These are phyloP conservation scores for Urtica urens DNA, from an alignment of 306 rosid genomes.

Conservation along the genomic window DNA sequence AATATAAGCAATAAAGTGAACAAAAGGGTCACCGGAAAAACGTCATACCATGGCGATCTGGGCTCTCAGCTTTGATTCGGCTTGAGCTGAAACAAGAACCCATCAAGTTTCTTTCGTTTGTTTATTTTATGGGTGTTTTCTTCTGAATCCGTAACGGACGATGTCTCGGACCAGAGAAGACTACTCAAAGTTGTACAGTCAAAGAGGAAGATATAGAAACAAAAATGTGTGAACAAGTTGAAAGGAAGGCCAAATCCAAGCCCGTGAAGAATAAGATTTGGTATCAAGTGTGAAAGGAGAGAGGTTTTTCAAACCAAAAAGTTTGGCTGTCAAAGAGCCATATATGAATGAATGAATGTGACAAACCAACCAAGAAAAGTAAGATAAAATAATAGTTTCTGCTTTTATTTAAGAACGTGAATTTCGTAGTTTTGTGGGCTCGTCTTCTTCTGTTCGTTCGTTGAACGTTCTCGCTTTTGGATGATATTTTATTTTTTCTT, in stretches of 20 bases:
- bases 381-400: neutral
- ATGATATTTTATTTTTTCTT: too few relatives aligned
- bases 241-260: slow-evolving; percentile 13
- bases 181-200: neutral
- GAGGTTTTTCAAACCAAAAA: slow-evolving; percentile 19
- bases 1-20: neutral
- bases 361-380: neutral
- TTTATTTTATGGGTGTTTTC: too few relatives aligned
- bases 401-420: neutral
- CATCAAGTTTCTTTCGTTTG: too few relatives aligned
- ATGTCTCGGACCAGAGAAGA: neutral
- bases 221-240: slow-evolving; percentile 18
- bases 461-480: slow-evolving; percentile 30
- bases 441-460: slow-evolving; percentile 13
- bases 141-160: too few relatives aligned
- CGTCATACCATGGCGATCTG: slow-evolving; percentile 53
- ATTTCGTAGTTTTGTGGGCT: slow-evolving; percentile 7
- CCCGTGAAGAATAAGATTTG: slow-evolving; percentile 22
- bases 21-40: neutral
- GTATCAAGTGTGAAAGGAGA: slow-evolving; percentile 40
- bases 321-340: slow-evolving; percentile 40
- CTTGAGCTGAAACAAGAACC: slow-evolving; percentile 73
- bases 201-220: slow-evolving; percentile 4
- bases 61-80: slow-evolving; percentile 86
- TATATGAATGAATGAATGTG: slow-evolving; percentile 15